These are phyloP conservation scores for Purpureocillium takamizusanense DNA, from an alignment of 2,329 filamentous ascomycete genomes.

Conservation along the genomic window DNA sequence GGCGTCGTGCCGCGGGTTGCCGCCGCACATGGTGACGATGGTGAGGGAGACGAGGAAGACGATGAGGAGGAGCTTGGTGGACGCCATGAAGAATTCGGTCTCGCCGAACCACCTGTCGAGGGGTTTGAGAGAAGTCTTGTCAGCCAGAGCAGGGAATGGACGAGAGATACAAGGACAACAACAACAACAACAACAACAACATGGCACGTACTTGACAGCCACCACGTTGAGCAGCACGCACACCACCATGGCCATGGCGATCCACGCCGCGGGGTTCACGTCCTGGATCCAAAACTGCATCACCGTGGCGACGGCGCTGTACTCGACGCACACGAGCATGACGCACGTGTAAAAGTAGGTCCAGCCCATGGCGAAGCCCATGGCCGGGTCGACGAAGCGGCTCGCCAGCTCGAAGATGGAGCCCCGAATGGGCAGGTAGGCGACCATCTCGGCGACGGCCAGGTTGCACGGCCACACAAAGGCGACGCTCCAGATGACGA, in stretches of 20 bases:
- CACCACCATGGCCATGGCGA: conserved; percentile 35
- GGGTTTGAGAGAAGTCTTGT: too few species aligned
- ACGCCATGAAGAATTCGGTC: conserved; percentile 48
- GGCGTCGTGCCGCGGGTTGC: conserved; percentile 52
- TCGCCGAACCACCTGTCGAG: conserved; percentile 32
- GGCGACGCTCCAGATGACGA: conserved; percentile 32
- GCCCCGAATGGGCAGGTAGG: conserved; percentile 44
- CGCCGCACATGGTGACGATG: conserved; percentile 59
- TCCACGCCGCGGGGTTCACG: conserved; percentile 38
- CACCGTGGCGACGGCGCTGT: conserved; percentile 33
- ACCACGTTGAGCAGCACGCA: conserved; percentile 38
- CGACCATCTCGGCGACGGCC: conserved; percentile 47
- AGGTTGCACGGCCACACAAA: conserved; percentile 36
- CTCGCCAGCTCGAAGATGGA: conserved; percentile 46
- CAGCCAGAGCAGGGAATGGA: too few species aligned
- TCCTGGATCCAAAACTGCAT: conserved; percentile 33
- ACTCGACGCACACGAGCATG: conserved; percentile 36
- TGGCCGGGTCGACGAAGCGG: conserved; percentile 45
- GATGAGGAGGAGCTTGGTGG: conserved; percentile 35
- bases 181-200: too few species aligned
- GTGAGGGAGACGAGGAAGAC: conserved; percentile 53
- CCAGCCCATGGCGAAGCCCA: conserved; percentile 47
- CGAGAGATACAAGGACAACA: too few species aligned
- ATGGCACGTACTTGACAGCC: conserved; percentile 31
- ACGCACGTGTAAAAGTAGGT: conserved; percentile 39